Percentiles rank a stretch among this genome's conserved stretches.
These are phyloP conservation scores for Viola odorata DNA, from an alignment of 345 rosid species.

Conservation along the genomic window DNA sequence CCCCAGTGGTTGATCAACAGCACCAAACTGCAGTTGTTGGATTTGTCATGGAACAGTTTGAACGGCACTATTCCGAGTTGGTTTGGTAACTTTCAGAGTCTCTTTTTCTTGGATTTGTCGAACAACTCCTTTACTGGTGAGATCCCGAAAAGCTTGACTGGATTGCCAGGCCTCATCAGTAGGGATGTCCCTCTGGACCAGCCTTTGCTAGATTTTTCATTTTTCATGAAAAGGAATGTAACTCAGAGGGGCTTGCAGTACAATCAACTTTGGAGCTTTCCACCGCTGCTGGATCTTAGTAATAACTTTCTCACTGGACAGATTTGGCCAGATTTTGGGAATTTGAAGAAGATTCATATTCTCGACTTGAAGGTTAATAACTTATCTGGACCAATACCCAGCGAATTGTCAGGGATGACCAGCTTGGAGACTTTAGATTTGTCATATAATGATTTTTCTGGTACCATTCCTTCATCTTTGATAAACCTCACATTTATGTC, in stretches of 20 bases:
- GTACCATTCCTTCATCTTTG: constrained; percentile 66
- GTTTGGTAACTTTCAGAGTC: constrained; percentile 37
- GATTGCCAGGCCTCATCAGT: constrained; percentile 38
- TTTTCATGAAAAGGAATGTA: constrained; percentile 48
- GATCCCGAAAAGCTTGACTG: constrained; percentile 48
- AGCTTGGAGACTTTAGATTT: constrained; percentile 75
- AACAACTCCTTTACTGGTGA: constrained; percentile 56
- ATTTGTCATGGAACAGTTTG: constrained; percentile 75
- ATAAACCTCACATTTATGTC: constrained; percentile 75
- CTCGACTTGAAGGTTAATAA: constrained; percentile 78
- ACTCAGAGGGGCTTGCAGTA: constrained; percentile 50
- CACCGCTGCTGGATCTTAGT: constrained; percentile 17
- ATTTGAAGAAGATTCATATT: constrained; percentile 29
- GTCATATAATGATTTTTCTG: constrained; percentile 58
- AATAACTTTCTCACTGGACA: constrained; percentile 12
- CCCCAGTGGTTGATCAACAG: constrained; percentile 61
- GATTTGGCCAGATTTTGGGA: constrained; percentile 20
- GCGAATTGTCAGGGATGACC: constrained; percentile 54
- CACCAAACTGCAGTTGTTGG: constrained; percentile 57
- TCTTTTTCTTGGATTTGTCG: constrained; percentile 67
- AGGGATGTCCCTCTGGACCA: constrained; percentile 39
- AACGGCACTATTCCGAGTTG: constrained; percentile 46
- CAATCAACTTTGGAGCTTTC: constrained; percentile 40
- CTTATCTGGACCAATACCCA: constrained; percentile 66
- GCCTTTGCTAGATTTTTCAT: constrained; percentile 55